Evolutionary conservation across 208 protist species (phyloP).

Genomic region (Acanthamoeba quina): DNA sequence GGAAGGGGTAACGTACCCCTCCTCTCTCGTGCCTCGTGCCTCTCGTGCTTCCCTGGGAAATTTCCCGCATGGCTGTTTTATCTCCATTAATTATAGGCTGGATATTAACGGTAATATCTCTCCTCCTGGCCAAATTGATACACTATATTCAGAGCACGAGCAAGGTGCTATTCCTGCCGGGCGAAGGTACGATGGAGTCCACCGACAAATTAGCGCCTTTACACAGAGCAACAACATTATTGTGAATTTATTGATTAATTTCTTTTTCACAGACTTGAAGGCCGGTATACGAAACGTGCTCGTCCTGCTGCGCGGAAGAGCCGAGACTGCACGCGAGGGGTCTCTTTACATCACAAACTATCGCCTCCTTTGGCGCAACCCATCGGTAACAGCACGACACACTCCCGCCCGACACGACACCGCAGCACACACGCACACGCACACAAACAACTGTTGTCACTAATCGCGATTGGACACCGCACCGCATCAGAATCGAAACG

Average conservation of each 20-base stretch:
- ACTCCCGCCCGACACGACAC: too few relatives aligned
- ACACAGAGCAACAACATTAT: background rate
- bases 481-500: background rate
- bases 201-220: background rate
- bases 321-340: slow-evolving; percentile 48
- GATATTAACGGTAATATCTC: background rate
- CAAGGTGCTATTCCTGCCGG: slow-evolving; percentile 68
- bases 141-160: background rate
- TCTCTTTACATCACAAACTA: slow-evolving; percentile 70
- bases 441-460: too few relatives aligned
- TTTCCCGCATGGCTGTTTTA: too few relatives aligned
- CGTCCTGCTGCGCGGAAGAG: slow-evolving; percentile 1
- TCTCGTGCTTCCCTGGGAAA: background rate
- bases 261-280: background rate
- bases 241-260: background rate
- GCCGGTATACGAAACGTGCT: slow-evolving; percentile 52
- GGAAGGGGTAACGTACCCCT: background rate
- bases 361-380: slow-evolving; percentile 57
- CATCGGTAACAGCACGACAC: background rate
- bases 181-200: background rate
- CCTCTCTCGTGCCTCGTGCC: background rate
- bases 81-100: background rate
- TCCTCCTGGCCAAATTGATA: background rate
- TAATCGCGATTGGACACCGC: too few relatives aligned
- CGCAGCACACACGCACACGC: background rate